Conservation (phyloP, 2,329 filamentous ascomycete genomes). For the Alternaria arborescens region DNA sequence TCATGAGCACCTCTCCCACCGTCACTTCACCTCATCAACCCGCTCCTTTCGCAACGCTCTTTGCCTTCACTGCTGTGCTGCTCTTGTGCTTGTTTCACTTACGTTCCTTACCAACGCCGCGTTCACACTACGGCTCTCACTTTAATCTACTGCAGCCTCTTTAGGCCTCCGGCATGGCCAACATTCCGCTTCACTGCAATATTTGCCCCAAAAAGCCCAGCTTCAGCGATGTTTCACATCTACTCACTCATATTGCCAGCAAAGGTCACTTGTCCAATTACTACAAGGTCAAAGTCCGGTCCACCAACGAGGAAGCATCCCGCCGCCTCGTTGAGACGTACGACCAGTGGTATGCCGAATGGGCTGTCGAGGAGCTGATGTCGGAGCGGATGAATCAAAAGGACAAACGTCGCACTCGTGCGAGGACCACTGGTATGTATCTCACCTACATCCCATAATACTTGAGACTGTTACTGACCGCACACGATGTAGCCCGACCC, state of each 20-base stretch:
- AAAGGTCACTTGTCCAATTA: conserved; percentile 89
- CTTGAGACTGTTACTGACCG: conserved; percentile 29
- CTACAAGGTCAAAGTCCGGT: conserved; percentile 80
- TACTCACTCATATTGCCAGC: conserved; percentile 90
- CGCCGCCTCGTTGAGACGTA: conserved; percentile 71
- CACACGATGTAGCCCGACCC: conserved; percentile 33
- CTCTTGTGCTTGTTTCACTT: conserved; percentile 30
- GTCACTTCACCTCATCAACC: conserved; percentile 42
- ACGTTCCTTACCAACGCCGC: conserved; percentile 36
- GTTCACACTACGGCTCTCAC: conserved; percentile 13
- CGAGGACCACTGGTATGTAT: conserved; percentile 43
- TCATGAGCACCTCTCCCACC: conserved; percentile 33
- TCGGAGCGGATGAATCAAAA: conserved; percentile 81
- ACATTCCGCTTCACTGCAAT: conserved; percentile 77
- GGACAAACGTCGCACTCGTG: conserved; percentile 68
- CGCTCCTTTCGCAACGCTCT: conserved; percentile 49
- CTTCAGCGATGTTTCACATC: conserved; percentile 90
- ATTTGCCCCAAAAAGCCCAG: conserved; percentile 81
- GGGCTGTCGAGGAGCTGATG: conserved; percentile 76
- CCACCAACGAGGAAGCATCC: conserved; percentile 72
- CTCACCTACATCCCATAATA: conserved; percentile 10
- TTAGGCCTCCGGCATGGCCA: conserved; percentile 48
- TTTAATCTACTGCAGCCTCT: conserved; percentile 3
- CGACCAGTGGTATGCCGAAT: conserved; percentile 77
- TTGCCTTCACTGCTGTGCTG: conserved; percentile 35